Evolutionary conservation across 495 filamentous ascomycete species (phyloP), one percentile per base, ranked within the genome.

Genomic region (Rhypophila decipiens): DNA sequence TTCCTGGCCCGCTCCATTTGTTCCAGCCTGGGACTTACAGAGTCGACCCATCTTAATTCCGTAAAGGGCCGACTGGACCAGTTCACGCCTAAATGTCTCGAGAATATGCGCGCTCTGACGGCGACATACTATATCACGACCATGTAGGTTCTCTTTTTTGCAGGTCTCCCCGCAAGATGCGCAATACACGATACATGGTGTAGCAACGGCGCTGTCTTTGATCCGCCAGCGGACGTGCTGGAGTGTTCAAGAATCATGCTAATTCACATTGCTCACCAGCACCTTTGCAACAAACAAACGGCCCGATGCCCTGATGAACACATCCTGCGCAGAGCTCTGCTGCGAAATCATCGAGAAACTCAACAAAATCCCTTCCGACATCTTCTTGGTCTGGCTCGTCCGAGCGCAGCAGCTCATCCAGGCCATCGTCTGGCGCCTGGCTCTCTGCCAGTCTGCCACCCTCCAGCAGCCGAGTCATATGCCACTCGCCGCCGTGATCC

Each of bases 61-160:
- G n/a, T n/a, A n/a, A n/a, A n/a, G n/a, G n/a, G 27, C 27, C 27
- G 27, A 13, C 15, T 9, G 15, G 20, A 9, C 17, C 9, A 17
- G 21, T 42, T 39, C 39, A 24, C 31, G 5, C 38, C 52, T 10
- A 39, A 47, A 27, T 46, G 27, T 31, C 49, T 66, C 10, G 63
- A 66, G 42, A 18, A 44, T 46, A 58, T 58, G 53, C 49, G 63
- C 17, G 60, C 60, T 5, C 58, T 59, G 50, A 53, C 51, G 5
- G 63, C 60, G n/a, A 58, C 55, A 0, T 66, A 63, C 36, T 66
- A 66, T 24, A 35, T 63, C 11, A 52, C 58, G n/a, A 61, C 63
- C 23, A 29, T 63, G 61, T 61, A 34, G 27, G 61, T 52, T 42
- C 44, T 24, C n/a, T 21, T 13, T 35, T 27, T 10, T 36, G n/a